Evolutionary conservation across 2,329 filamentous ascomycete genomes (phyloP), one percentile per base, ranked within the genome.

Genomic region (Chrysoporthe deuterocubensis): DNA sequence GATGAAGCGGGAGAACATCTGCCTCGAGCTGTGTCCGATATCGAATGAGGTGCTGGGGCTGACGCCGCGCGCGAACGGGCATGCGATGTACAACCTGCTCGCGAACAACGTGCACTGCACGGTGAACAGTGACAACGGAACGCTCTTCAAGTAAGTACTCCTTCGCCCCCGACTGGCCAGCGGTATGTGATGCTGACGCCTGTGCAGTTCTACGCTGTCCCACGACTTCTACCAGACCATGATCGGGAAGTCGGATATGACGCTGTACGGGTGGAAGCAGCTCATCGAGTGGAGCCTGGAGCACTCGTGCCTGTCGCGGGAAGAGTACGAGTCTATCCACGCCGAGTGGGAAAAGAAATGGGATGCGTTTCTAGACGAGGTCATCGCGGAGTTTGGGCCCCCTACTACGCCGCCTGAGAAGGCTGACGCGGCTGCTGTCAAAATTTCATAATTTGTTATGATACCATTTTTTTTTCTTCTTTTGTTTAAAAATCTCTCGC

Each of bases 181-280:
- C 34, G 32, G n/a, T 44, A 3, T 3, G 6, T 2, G 40, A 56
- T 63, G 21, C 34, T 63, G 14, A 63, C 16, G 14, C 13, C 11
- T 21, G 13, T 46, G 21, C 67, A 92, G 89, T 71, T 92, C 90
- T 16, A 88, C 88, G 1, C 82, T 93, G 56, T 90, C 89, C 0
- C 90, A 93, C 71, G 91, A 94, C 74, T 93, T 93, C 74, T 93
- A 93, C 75, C 91, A 94, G 74, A 84, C 90, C 68, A 88, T 93
- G 82, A 84, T 91, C 8, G 91, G 91, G 60, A 88, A 87, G 57
- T 81, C 84, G 14, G 84, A 87, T 67, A 92, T 93, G 84, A 86
- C 83, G 21, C 77, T 94, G 0, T 87, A 87, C 70, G 90, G 90
- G 56, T 92, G 90, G 89, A 90, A 90, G 74, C 90, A 93, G 76